Evolutionary conservation across 305 asterid species (phyloP).

Genomic region (Stenogyne calaminthoides): DNA sequence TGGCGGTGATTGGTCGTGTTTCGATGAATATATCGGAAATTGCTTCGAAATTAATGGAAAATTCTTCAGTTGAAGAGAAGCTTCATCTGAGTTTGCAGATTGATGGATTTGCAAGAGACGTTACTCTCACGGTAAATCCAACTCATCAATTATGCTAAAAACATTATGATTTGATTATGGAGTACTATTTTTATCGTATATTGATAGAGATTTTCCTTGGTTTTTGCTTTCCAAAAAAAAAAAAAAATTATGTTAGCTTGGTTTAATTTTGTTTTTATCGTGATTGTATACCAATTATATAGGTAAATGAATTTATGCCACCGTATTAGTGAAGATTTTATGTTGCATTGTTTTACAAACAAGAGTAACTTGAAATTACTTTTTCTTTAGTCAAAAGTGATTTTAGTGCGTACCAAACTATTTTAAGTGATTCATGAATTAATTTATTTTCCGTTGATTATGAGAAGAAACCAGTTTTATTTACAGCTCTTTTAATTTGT

Average conservation of each 20-base stretch:
- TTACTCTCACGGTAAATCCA: conserved; percentile 53
- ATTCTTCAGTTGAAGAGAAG: conserved; percentile 41
- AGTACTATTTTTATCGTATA: too few species aligned
- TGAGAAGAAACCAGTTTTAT: neutral
- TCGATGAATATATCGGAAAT: conserved; percentile 57
- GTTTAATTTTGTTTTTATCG: neutral
- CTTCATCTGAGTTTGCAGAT: conserved; percentile 51
- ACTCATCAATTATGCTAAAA: neutral
- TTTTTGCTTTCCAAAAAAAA: neutral
- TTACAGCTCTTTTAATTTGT: neutral
- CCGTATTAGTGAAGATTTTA: neutral
- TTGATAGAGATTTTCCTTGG: neutral
- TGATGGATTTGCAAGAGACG: conserved; percentile 43
- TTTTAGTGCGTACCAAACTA: neutral
- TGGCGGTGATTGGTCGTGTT: conserved; percentile 55
- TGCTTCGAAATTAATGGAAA: conserved; percentile 37
- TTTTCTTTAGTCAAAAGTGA: neutral
- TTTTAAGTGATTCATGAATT: neutral
- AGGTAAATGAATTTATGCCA: neutral
- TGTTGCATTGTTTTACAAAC: neutral
- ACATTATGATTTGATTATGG: too few species aligned
- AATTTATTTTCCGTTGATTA: neutral
- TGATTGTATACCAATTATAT: neutral
- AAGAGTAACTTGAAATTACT: neutral
- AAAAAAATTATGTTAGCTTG: neutral